Conservation (phyloP, 306 rosid genomes). For the Senna tora region DNA sequence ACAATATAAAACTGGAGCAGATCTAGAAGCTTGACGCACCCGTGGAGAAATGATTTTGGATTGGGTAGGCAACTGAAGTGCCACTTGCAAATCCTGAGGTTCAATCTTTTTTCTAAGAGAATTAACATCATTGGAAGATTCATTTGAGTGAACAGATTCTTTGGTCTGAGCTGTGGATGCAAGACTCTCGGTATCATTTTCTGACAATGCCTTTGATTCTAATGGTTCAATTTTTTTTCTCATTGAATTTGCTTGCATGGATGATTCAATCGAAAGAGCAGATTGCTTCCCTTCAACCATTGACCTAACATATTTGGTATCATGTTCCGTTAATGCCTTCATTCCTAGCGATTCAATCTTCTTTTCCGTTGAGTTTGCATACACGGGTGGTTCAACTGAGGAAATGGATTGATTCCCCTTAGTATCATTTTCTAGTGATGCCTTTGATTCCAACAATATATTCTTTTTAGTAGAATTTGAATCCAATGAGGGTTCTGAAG, state of each 20-base stretch:
- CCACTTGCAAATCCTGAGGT: constrained; percentile 52
- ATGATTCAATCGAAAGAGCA: constrained; percentile 28
- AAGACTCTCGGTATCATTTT: constrained; percentile 26
- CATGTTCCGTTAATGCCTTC: constrained; percentile 46
- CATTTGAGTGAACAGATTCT: constrained; percentile 27
- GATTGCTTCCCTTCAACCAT: constrained; percentile 40
- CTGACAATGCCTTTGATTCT: constrained; percentile 42
- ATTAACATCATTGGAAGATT: background rate
- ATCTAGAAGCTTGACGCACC: constrained; percentile 54
- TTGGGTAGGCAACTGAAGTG: constrained; percentile 60
- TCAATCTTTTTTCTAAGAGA: background rate
- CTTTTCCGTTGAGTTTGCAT: constrained; percentile 4
- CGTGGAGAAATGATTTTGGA: constrained; percentile 75
- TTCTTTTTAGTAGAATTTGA: background rate
- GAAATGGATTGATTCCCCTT: background rate
- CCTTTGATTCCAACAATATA: constrained; percentile 22
- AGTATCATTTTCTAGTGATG: constrained; percentile 22
- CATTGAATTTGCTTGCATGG: constrained; percentile 8
- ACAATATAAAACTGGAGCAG: constrained; percentile 58
- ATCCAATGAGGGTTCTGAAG: constrained; percentile 23
- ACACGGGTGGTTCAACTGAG: background rate
- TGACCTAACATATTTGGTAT: constrained; percentile 33
- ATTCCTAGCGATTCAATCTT: constrained; percentile 27
- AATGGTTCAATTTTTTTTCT: constrained; percentile 29
- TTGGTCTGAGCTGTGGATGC: constrained; percentile 15